Base-by-base conservation (phyloP, 1,284 basidiomycete genomes). In the Tetrapyrgos nigripes region DNA sequence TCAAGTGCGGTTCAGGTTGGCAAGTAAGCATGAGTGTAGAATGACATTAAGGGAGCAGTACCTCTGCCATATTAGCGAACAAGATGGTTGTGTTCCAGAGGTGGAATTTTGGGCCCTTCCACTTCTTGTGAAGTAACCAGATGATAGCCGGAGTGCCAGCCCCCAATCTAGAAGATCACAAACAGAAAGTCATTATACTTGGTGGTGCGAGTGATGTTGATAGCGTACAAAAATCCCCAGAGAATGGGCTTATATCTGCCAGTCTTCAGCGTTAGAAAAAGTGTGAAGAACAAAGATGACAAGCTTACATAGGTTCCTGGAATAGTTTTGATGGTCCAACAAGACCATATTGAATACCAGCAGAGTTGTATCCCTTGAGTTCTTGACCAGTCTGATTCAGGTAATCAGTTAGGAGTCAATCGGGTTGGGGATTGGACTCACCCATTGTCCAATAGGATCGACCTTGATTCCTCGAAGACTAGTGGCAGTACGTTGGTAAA, bases 11-110 rank as follows among this genome's bases (percentile, higher is more conserved):
- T 9, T 40, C 37, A n/a, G 17, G 19, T 5, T 40, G 14, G 37
- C 5, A 40, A 40, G 8, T n/a, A 17, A n/a, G 37, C 13, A 6
- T 6, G 14, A 4, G 17, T 17, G 37, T 40, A 40, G 19, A 17
- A 8, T 40, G 5, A 8, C n/a, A n/a, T 11, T 8, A 33, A 33
- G 14, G 31, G 14, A 33, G 31, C 31, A 33, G n/a, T n/a, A 40
- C 37, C 37, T 40, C 37, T 8, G 37, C 37, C 37, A 40, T 40
- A n/a, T 40, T 40, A n/a, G 37, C 37, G 17, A 40, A 40, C 4
- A 40, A n/a, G 19, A 40, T 40, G 19, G 37, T 40, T n/a, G 37
- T 21, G 9, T 51, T 55, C 58, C 58, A 60, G 6, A 59, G 57
- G 14, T 50, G n/a, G 13, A 55, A 55, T 43, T 43, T 48, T 9